Evolutionary conservation across 1,139 yeast species (phyloP).

Genomic region (Magnusiomyces sp.): DNA sequence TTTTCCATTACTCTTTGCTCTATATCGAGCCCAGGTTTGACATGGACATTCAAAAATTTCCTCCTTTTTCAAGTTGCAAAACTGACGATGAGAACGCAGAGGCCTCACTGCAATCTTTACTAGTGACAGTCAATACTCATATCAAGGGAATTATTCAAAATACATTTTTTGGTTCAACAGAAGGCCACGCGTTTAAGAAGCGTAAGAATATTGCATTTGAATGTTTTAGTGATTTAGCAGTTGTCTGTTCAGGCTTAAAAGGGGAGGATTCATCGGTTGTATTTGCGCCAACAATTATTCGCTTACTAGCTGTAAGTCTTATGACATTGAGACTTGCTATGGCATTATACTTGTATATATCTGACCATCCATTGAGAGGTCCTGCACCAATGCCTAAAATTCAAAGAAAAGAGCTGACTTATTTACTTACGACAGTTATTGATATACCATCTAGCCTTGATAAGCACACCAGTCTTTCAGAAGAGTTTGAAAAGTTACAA

Average conservation of each 20-base stretch:
- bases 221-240: slow-evolving; percentile 21
- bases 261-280: slow-evolving; percentile 1
- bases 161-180: slow-evolving; percentile 42
- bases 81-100: too few relatives aligned
- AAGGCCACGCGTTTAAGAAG: slow-evolving; percentile 31
- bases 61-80: too few relatives aligned
- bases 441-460: slow-evolving; percentile 3
- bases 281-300: slow-evolving; percentile 2
- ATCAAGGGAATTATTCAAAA: background rate
- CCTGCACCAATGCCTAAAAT: slow-evolving; percentile 46
- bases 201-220: slow-evolving; percentile 37
- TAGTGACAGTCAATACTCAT: too few relatives aligned
- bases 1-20: slow-evolving; percentile 11
- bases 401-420: slow-evolving; percentile 41
- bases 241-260: slow-evolving; percentile 23
- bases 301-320: slow-evolving; percentile 31
- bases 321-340: slow-evolving; percentile 44
- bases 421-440: slow-evolving; percentile 20
- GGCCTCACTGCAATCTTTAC: too few relatives aligned
- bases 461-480: background rate
- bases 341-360: slow-evolving; percentile 43
- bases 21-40: slow-evolving; percentile 11
- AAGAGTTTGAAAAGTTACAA: too few relatives aligned
- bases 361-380: slow-evolving; percentile 45
- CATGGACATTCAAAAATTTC: slow-evolving; percentile 7